Evolutionary conservation across 2,329 filamentous ascomycete genomes (phyloP).

Genomic region (Cladosporium sp.): DNA sequence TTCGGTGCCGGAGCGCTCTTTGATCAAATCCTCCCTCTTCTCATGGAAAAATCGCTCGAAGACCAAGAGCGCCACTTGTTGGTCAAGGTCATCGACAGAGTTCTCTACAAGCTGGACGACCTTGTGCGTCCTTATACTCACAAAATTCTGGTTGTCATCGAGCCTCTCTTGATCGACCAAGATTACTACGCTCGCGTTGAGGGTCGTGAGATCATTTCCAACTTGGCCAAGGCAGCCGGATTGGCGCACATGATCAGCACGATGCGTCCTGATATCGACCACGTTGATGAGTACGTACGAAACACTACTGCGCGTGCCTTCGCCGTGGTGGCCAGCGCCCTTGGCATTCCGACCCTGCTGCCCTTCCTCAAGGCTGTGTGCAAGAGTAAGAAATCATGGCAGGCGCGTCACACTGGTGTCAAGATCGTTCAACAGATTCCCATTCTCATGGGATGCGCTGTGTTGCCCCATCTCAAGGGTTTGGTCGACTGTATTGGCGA

Average conservation of each 20-base stretch:
- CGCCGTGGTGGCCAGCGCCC: constrained; percentile 90
- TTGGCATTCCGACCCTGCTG: constrained; percentile 90
- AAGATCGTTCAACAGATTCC: constrained; percentile 99
- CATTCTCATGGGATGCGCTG: constrained; percentile 96
- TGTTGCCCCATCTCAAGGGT: constrained; percentile 90
- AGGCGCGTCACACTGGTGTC: constrained; percentile 93
- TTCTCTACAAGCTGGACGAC: constrained; percentile 97
- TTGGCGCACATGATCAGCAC: constrained; percentile 99
- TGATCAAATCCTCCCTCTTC: constrained; percentile 90
- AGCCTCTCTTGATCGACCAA: constrained; percentile 97
- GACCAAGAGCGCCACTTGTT: constrained; percentile 97
- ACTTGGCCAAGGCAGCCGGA: constrained; percentile 92
- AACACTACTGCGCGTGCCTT: constrained; percentile 97
- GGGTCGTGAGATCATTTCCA: constrained; percentile 97
- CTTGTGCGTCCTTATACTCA: constrained; percentile 94
- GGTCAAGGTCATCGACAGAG: constrained; percentile 97
- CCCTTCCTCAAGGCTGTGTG: constrained; percentile 95
- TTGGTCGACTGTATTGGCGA: constrained; percentile 94
- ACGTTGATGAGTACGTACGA: constrained; percentile 95
- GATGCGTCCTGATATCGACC: constrained; percentile 97
- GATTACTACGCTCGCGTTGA: constrained; percentile 99
- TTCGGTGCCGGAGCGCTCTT: constrained; percentile 93
- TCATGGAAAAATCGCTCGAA: constrained; percentile 98
- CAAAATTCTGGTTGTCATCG: constrained; percentile 97
- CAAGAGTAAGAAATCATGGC: constrained; percentile 98